These are phyloP conservation scores for Candida silvicultrix DNA, from an alignment of 805 yeast species.

Conservation along the genomic window DNA sequence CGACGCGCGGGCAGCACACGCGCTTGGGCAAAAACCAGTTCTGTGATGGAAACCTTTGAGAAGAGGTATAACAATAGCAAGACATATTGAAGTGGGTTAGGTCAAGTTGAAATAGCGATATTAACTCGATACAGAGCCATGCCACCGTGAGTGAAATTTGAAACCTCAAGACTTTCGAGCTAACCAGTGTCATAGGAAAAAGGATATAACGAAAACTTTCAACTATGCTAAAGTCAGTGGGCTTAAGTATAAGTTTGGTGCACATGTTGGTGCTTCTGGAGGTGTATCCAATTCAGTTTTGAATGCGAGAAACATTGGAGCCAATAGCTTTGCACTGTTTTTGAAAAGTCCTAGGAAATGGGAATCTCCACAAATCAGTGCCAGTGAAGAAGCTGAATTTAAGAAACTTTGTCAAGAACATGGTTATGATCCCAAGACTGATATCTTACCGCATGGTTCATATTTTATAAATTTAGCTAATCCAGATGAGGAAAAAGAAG, in stretches of 20 bases:
- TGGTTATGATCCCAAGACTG: constrained; percentile 69
- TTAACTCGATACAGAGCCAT: constrained; percentile 1
- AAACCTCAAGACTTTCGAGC: background rate
- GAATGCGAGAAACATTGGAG: constrained; percentile 50
- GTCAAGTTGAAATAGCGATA: too few relatives aligned
- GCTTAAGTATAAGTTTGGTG: constrained; percentile 65
- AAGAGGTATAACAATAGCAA: background rate
- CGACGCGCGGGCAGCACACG: too few relatives aligned
- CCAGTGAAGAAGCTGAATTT: constrained; percentile 64
- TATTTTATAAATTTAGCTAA: constrained; percentile 90
- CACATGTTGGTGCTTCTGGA: constrained; percentile 81
- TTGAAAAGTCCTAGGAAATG: constrained; percentile 87
- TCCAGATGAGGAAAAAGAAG: constrained; percentile 76
- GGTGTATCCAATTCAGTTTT: constrained; percentile 66
- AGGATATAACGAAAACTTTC: constrained; percentile 5
- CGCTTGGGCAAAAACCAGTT: background rate
- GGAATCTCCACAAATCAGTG: constrained; percentile 73
- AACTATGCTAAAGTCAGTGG: constrained; percentile 37
- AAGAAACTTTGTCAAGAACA: constrained; percentile 51
- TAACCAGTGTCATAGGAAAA: constrained; percentile 6
- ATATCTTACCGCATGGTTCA: constrained; percentile 90
- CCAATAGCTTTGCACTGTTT: constrained; percentile 86
- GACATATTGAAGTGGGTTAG: too few relatives aligned
- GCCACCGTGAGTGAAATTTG: constrained; percentile 17
- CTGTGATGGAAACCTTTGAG: background rate